Percentiles rank a stretch among this genome's conserved stretches.
Conservation (phyloP, 306 rosid species). For the Castanopsis chinensis region DNA sequence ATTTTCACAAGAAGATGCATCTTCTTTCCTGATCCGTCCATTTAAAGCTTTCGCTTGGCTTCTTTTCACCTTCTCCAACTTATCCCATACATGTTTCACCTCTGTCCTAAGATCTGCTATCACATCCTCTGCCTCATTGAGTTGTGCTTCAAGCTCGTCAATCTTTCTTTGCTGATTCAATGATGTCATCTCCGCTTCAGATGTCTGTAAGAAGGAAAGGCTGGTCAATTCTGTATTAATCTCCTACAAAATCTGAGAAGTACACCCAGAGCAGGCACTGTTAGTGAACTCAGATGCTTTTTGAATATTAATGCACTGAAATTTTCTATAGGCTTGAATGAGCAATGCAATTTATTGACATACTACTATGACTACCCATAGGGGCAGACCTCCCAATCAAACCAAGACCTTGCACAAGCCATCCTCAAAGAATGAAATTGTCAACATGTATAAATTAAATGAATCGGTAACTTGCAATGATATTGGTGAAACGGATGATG, state of each 20-base stretch:
- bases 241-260: not conserved
- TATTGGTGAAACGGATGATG: not conserved
- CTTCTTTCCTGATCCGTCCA: constrained; percentile 26
- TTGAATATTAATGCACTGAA: not conserved
- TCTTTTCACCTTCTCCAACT: constrained; percentile 49
- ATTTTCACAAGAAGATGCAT: constrained; percentile 21
- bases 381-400: not conserved
- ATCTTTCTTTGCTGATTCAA: constrained; percentile 45
- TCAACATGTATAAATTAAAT: not conserved
- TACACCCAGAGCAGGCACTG: not conserved
- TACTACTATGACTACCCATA: not conserved
- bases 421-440: not conserved
- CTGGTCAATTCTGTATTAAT: not conserved
- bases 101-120: constrained; percentile 68
- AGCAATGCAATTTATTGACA: not conserved
- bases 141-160: constrained; percentile 70
- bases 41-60: constrained; percentile 27
- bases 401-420: not conserved
- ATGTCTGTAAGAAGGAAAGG: constrained; percentile 37
- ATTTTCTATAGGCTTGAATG: not conserved
- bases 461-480: not conserved
- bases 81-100: constrained; percentile 38
- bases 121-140: constrained; percentile 73
- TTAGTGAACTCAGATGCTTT: not conserved
- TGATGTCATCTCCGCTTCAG: constrained; percentile 50